Evolutionary conservation across 257 asterid species (phyloP).

Genomic region (Mitragyna speciosa): DNA sequence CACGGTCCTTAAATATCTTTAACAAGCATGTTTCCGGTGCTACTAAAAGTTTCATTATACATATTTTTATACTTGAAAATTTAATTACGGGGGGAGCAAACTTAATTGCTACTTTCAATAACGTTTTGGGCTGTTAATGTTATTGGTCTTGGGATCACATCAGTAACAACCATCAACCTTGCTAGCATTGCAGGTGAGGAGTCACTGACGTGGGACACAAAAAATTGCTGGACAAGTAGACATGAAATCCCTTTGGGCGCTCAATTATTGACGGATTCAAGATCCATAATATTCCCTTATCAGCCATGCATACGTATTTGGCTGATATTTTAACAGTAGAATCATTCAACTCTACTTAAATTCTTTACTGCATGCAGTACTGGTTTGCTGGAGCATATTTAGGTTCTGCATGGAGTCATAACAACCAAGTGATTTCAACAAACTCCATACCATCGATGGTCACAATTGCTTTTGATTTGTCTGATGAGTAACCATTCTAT

Average conservation of each 20-base stretch:
- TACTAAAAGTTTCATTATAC: not conserved
- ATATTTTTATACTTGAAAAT: not conserved
- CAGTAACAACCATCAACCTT: constrained; percentile 1
- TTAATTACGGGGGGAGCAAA: not conserved
- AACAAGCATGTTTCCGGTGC: not conserved
- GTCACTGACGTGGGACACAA: constrained; percentile 78
- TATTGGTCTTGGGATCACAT: constrained; percentile 24
- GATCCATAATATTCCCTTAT: constrained; percentile 25
- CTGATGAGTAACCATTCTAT: constrained; percentile 18
- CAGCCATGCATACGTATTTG: constrained; percentile 36
- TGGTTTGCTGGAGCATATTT: constrained; percentile 31
- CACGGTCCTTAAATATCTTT: not conserved
- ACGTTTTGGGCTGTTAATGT: not conserved
- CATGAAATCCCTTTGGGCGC: constrained; percentile 42
- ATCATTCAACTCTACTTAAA: constrained; percentile 3
- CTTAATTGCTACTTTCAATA: not conserved
- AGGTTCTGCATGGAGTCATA: constrained; percentile 28
- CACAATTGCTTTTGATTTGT: constrained; percentile 8
- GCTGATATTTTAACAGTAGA: not conserved
- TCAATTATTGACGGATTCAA: constrained; percentile 36
- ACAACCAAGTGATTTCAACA: constrained; percentile 41
- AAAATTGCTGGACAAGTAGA: constrained; percentile 45
- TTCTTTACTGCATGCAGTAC: not conserved
- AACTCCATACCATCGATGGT: constrained; percentile 35
- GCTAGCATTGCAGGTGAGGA: constrained; percentile 54